Conservation (phyloP, 2,329 filamentous ascomycete genomes). For the Hirsutella rhossiliensis region DNA sequence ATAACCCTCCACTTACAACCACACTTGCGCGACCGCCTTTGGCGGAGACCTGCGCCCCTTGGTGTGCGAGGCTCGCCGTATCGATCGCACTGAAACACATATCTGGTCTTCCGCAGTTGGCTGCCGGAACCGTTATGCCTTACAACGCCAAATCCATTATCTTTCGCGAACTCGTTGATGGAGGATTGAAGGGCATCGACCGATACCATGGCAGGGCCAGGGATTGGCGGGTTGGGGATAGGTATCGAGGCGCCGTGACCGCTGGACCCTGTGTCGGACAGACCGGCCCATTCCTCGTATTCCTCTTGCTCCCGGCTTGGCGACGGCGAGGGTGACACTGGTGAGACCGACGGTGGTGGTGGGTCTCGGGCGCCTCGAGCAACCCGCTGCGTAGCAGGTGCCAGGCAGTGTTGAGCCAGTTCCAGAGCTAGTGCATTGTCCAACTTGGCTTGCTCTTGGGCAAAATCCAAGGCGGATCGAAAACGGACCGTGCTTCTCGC, state of each 20-base stretch:
- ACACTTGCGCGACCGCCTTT: slow-evolving; percentile 5
- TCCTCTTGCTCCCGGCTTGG: too few species aligned
- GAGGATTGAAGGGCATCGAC: slow-evolving; percentile 1
- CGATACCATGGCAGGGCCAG: neutral
- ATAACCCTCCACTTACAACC: slow-evolving; percentile 7
- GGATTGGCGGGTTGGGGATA: neutral
- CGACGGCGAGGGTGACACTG: neutral
- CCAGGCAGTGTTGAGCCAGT: too few species aligned
- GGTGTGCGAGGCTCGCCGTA: too few species aligned
- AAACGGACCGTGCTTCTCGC: neutral
- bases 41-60: too few species aligned
- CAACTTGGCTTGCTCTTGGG: too few species aligned
- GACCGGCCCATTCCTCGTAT: too few species aligned
- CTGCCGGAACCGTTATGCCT: too few species aligned
- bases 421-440: too few species aligned
- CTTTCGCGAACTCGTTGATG: too few species aligned
- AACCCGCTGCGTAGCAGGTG: neutral
- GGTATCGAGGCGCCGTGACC: neutral
- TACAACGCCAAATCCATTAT: too few species aligned
- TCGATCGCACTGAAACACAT: too few species aligned
- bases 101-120: too few species aligned
- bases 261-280: slow-evolving; percentile 1
- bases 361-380: neutral
- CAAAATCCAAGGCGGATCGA: neutral
- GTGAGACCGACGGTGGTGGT: neutral